Evolutionary conservation across 2,329 filamentous ascomycete genomes (phyloP).

Genomic region (Colletotrichum somersetense): DNA sequence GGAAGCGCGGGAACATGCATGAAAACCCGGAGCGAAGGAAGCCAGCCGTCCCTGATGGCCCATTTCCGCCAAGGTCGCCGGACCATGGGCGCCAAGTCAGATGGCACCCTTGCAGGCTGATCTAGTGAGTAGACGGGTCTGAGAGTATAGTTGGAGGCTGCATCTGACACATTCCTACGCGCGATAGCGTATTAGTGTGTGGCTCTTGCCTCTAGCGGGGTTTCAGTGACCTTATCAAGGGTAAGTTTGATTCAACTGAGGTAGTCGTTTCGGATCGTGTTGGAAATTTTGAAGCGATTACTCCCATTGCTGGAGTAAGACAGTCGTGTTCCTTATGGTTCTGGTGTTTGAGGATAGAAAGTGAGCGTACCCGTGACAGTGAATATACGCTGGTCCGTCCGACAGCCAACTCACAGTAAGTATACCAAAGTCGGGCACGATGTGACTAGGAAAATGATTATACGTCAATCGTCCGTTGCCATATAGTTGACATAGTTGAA

Average conservation of each 20-base stretch:
- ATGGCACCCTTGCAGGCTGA: background rate
- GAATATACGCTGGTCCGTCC: too few species aligned
- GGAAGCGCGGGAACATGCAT: conserved; percentile 18
- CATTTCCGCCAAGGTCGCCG: background rate
- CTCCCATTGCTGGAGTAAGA: too few species aligned
- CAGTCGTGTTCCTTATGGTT: too few species aligned
- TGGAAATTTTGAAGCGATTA: too few species aligned
- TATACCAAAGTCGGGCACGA: too few species aligned
- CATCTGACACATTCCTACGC: background rate
- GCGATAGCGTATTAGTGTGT: background rate
- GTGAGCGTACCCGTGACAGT: too few species aligned
- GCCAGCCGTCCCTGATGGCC: conserved; percentile 3
- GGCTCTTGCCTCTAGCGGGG: too few species aligned
- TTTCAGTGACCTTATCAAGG: too few species aligned
- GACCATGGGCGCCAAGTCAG: background rate
- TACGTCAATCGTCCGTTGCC: background rate
- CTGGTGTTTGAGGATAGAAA: too few species aligned
- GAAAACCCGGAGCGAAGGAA: conserved; percentile 29
- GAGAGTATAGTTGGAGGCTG: background rate
- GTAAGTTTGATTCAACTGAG: background rate
- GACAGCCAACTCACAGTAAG: too few species aligned
- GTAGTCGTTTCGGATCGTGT: background rate
- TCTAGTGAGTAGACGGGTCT: background rate
- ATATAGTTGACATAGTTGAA: background rate
- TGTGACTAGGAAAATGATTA: background rate